Evolutionary conservation across 305 asterid genomes (phyloP), one percentile per base, ranked within the genome.

Genomic region (Rubia occidens): DNA sequence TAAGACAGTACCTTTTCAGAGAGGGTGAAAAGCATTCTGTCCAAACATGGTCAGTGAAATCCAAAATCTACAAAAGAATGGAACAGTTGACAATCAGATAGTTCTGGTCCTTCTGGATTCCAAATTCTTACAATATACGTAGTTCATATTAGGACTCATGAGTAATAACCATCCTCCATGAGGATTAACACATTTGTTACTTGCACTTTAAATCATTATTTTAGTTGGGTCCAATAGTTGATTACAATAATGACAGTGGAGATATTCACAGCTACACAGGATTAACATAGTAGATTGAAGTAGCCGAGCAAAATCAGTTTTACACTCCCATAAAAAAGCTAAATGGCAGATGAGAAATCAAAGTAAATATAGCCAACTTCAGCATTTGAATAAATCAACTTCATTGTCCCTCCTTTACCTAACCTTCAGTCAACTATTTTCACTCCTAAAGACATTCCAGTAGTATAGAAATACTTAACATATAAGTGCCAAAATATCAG

Each of bases 11-110:
- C 98, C 97, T 88, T 85, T 86, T 89, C 63, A 93, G 75, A 76
- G 71, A 83, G 42, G 81, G 82, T 60, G 98, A 88, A 81, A 88
- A 90, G 85, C 98, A 93, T 82, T 93, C 98, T 43, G 96, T 90
- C 98, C 98, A 93, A 66, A 93, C 89, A 84, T 93, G 98, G 82
- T 93, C 98, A 1, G 92, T 93, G 84, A 90, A 87, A 82, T 90
- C 98, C 84, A 90, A 24, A 72, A 87, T 78, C 98, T 93, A 80
- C 70, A 64, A 24, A 66, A 62, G 37, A 18, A 49, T 70, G 45
- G 60, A 71, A 35, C 10, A 69, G 49, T 72, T 29, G 26, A 53
- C 74, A 71, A 58, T n/a, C 37, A 75, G 71, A 32, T 54, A 60
- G 58, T 49, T 56, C 40, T n/a, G n/a, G n/a, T n/a, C n/a, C n/a